Evolutionary conservation across 371 early-diverging fungal genomes (phyloP).

Genomic region (Mortierella sp.): DNA sequence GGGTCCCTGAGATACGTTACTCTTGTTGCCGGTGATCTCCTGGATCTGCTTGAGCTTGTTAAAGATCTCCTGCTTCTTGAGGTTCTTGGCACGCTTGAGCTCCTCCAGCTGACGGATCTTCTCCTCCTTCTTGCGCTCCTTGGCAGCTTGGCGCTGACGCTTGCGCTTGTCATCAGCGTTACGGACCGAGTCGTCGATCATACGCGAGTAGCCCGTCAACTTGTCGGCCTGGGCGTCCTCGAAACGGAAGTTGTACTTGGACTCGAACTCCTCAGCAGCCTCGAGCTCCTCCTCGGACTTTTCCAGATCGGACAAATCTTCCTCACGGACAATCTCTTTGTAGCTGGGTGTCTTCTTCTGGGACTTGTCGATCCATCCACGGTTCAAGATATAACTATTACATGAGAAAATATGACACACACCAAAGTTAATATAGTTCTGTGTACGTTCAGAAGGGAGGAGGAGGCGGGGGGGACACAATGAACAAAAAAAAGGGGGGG

Average conservation of each 20-base stretch:
- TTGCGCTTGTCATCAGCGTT: conserved; percentile 82
- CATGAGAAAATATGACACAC: conserved; percentile 22
- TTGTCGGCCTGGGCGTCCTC: conserved; percentile 84
- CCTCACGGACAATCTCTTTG: conserved; percentile 75
- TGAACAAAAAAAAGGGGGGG: not conserved
- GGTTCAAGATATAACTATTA: conserved; percentile 84
- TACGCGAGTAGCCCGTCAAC: conserved; percentile 83
- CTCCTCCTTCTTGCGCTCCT: conserved; percentile 79
- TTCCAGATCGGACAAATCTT: conserved; percentile 66
- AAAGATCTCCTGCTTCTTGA: conserved; percentile 75
- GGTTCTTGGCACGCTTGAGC: conserved; percentile 89
- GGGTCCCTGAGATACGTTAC: conserved; percentile 31
- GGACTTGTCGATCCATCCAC: conserved; percentile 94
- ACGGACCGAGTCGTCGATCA: conserved; percentile 79
- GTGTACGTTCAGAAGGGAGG: not conserved
- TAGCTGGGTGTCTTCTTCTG: conserved; percentile 69
- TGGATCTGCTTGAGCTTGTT: conserved; percentile 85
- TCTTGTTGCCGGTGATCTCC: conserved; percentile 85
- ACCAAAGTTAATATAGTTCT: not conserved
- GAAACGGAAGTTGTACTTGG: conserved; percentile 92
- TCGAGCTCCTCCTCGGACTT: conserved; percentile 75
- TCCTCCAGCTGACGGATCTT: conserved; percentile 83
- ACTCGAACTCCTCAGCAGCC: conserved; percentile 90
- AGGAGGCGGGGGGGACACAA: not conserved
- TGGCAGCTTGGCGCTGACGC: conserved; percentile 73